These are phyloP conservation scores for Penicillium chermesinum DNA, from an alignment of 495 filamentous ascomycete genomes.

Conservation along the genomic window DNA sequence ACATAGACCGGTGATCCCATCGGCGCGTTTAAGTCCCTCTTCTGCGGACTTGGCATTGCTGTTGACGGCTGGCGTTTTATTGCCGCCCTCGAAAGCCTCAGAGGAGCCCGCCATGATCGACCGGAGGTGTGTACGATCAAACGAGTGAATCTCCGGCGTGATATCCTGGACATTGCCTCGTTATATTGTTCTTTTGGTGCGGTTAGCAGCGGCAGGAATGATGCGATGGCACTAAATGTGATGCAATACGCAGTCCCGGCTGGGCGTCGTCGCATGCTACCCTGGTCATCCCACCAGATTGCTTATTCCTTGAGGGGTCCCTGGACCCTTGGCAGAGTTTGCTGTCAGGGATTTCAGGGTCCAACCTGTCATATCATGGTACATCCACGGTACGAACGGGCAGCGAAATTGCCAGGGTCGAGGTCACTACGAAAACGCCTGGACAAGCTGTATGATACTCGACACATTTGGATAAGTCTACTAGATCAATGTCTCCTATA, in stretches of 20 bases:
- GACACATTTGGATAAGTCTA: too few species aligned
- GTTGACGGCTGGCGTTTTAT: constrained; percentile 15
- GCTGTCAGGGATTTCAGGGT: too few species aligned
- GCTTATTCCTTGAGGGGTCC: too few species aligned
- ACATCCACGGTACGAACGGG: too few species aligned
- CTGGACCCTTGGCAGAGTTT: too few species aligned
- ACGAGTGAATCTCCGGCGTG: neutral
- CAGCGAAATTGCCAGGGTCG: too few species aligned
- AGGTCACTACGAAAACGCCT: too few species aligned
- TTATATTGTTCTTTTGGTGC: neutral
- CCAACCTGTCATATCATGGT: too few species aligned
- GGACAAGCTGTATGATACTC: too few species aligned
- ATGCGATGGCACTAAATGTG: constrained; percentile 36
- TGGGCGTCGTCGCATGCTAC: constrained; percentile 12
- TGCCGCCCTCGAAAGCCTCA: constrained; percentile 3
- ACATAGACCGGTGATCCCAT: constrained; percentile 37
- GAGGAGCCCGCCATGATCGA: neutral
- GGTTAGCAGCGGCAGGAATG: constrained; percentile 27
- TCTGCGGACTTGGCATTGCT: constrained; percentile 22
- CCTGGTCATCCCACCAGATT: neutral
- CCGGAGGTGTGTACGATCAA: neutral
- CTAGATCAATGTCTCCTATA: too few species aligned
- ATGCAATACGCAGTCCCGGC: constrained; percentile 25
- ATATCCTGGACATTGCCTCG: neutral
- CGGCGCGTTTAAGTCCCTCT: constrained; percentile 24